These are phyloP conservation scores for Malassezia restricta DNA, from an alignment of 1,284 basidiomycete genomes.

Conservation along the genomic window DNA sequence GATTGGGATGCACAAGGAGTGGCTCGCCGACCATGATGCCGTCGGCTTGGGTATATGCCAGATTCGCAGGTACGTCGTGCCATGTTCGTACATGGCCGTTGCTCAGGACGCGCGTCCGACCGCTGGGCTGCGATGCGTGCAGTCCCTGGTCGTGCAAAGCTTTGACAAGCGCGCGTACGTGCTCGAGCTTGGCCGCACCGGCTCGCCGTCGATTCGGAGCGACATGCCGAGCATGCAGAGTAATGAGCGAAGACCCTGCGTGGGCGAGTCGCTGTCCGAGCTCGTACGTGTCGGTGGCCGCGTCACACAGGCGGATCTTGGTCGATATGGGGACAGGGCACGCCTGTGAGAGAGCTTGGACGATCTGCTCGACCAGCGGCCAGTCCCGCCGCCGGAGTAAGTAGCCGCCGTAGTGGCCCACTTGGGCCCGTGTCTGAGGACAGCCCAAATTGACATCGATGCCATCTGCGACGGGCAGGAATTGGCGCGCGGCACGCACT, in stretches of 20 bases:
- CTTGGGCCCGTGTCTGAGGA: slow-evolving; percentile 58
- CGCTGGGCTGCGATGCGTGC: slow-evolving; percentile 28
- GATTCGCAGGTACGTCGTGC: slow-evolving; percentile 54
- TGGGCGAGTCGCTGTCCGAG: slow-evolving; percentile 55
- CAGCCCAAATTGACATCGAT: slow-evolving; percentile 57
- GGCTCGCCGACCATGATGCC: slow-evolving; percentile 67
- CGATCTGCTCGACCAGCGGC: slow-evolving; percentile 53
- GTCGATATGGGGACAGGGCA: slow-evolving; percentile 53
- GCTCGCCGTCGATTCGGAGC: slow-evolving; percentile 58
- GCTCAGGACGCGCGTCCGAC: slow-evolving; percentile 55
- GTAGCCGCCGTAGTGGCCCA: slow-evolving; percentile 62
- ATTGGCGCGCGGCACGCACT: slow-evolving; percentile 53
- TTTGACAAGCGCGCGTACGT: slow-evolving; percentile 53
- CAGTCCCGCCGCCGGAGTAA: slow-evolving; percentile 58
- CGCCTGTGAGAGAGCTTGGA: slow-evolving; percentile 26
- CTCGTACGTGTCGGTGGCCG: slow-evolving; percentile 52
- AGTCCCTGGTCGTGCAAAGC: slow-evolving; percentile 37
- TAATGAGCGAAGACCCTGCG: slow-evolving; percentile 57
- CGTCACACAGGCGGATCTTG: slow-evolving; percentile 52
- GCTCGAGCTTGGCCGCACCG: slow-evolving; percentile 57
- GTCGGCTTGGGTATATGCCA: slow-evolving; percentile 55
- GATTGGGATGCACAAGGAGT: slow-evolving; percentile 57
- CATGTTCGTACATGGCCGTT: slow-evolving; percentile 62
- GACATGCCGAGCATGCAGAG: slow-evolving; percentile 61
- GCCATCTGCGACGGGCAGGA: slow-evolving; percentile 54